Base-by-base conservation (phyloP, 2,329 filamentous ascomycete species). In the Diaporthe aspalathi region DNA sequence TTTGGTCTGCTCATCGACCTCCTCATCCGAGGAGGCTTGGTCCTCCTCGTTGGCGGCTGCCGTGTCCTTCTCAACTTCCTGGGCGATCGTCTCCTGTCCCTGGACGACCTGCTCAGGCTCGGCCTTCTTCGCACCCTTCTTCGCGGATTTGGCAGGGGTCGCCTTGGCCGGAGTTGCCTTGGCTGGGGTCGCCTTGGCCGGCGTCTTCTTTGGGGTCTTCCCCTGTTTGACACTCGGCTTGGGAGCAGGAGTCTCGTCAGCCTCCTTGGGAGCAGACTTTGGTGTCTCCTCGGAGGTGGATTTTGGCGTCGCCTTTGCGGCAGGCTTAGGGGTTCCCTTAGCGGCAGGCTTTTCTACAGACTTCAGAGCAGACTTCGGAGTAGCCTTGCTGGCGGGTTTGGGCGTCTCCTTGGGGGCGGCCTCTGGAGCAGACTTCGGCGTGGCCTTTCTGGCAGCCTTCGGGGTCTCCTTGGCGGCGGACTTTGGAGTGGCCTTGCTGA, bases 41-140 rank as follows among this genome's bases (percentile, higher is more conserved):
- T 72, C 73, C 6, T 67, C 68, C 8, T 72, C 67, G 9, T 40
- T 27, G 40, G 54, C 52, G 22, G 27, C 16, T 12, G 43, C 12
- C 4, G 50, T 56, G 17, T 65, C 50, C 27, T 72, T 52, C 22
- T 62, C 50, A 17, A 27, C 67, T 24, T 52, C 60, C 9, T 63
- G 40, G 24, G 35, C 88, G n/a, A 79, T 79, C 73, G 86, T 87
- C 47, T 84, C 81, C 74, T 86, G 86, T 40, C 78, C 74, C 67
- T 79, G 77, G 27, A 74, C 67, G 9, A 38, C 7, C 38, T 79
- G 78, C 71, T 79, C 81, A 68, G 73, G 47, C 20, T 62, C 62
- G 76, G 74, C 67, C 52, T 72, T 70, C 57, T 70, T 70, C 16
- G 2, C 67, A 2, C 50, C n/a, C 50, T 73, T 73, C 54, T 71